phyloP scores from a whole-genome alignment of 2,329 filamentous ascomycete genomes.

The Beauveria bassiana region DNA sequence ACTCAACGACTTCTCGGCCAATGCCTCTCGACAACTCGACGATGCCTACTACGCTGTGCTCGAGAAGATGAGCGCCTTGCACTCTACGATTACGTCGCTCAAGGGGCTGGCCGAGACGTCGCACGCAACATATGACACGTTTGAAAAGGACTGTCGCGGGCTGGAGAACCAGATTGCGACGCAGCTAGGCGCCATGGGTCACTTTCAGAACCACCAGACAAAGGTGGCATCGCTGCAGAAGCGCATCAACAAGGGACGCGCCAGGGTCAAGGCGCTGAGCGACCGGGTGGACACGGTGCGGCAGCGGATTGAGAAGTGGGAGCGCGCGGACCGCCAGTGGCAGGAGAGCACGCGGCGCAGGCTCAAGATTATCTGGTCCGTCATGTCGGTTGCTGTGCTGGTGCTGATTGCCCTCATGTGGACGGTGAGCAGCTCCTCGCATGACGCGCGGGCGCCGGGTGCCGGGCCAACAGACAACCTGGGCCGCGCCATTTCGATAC shows the following conservation, averaged over 20 bases:
- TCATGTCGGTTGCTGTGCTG: slow-evolving; percentile 42
- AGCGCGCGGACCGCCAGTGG: slow-evolving; percentile 58
- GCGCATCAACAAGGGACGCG: slow-evolving; percentile 52
- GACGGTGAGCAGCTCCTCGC: slow-evolving; percentile 15
- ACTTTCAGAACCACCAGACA: slow-evolving; percentile 57
- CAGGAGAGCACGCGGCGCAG: slow-evolving; percentile 59
- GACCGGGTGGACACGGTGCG: slow-evolving; percentile 57
- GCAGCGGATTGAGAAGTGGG: slow-evolving; percentile 58
- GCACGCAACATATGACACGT: slow-evolving; percentile 48
- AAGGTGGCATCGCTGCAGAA: slow-evolving; percentile 54
- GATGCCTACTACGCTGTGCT: slow-evolving; percentile 67
- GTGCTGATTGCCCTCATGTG: slow-evolving; percentile 38
- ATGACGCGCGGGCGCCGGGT: neutral
- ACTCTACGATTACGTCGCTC: slow-evolving; percentile 55
- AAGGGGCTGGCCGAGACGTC: slow-evolving; percentile 60
- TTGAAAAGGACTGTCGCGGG: slow-evolving; percentile 50
- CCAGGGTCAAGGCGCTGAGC: slow-evolving; percentile 52
- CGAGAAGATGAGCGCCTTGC: slow-evolving; percentile 58
- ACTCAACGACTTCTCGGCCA: slow-evolving; percentile 52
- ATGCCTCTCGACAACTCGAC: slow-evolving; percentile 59
- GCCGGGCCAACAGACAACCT: neutral
- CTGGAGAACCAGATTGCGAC: slow-evolving; percentile 51
- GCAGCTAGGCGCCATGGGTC: slow-evolving; percentile 53
- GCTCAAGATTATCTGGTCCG: slow-evolving; percentile 56
- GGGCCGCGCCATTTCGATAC: slow-evolving; percentile 9